Base-by-base conservation (phyloP, 139 green algal genomes). In the Spirogloea muscicola region DNA sequence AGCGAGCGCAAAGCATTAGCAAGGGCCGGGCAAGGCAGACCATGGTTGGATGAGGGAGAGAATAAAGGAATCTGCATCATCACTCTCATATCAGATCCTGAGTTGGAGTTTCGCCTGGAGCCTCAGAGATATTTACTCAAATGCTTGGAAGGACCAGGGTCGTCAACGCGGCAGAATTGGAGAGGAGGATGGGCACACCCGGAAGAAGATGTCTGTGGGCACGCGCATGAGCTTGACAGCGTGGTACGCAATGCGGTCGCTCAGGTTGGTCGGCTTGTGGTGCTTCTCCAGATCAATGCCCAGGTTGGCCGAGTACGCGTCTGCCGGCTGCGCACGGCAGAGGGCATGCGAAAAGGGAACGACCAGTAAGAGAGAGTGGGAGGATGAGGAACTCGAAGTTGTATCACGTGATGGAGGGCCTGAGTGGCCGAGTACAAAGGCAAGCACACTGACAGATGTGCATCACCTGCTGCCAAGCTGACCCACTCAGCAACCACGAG, bases 191-290 rank as follows among this genome's bases (percentile, higher is more conserved):
- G 18, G 7, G 13, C 9, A 2, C 10, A 76, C 67, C 38, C 36
- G 74, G 57, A 82, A 82, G 33, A 82, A 80, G 0, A 80, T 18
- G 36, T 82, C 74, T 3, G 74, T 80, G 16, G 68, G 68, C 4
- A 82, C n/a, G n/a, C 74, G 68, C 46, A 82, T 40, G 27, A 42
- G 46, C 46, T 82, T 82, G 13, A 82, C 74, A 33, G 60, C 29
- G 36, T 79, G 59, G 18, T 72, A 52, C 21, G 74, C 74, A 31
- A 81, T 39, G 25, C 5, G n/a, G 60, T 82, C 74, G n/a, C 68
- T 27, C n/a, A 62, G 79, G 10, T 59, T 51, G 7, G 21, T 33
- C 25, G 72, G 16, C 67, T 10, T 16, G 37, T 63, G 46, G 39
- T 82, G 74, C 58, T 70, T 82, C 4, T 60, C 43, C 4, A 75